Percentiles rank a stretch among this genome's conserved stretches.
Conservation (phyloP, 805 yeast species). For the Kluyveromyces starmeri region DNA sequence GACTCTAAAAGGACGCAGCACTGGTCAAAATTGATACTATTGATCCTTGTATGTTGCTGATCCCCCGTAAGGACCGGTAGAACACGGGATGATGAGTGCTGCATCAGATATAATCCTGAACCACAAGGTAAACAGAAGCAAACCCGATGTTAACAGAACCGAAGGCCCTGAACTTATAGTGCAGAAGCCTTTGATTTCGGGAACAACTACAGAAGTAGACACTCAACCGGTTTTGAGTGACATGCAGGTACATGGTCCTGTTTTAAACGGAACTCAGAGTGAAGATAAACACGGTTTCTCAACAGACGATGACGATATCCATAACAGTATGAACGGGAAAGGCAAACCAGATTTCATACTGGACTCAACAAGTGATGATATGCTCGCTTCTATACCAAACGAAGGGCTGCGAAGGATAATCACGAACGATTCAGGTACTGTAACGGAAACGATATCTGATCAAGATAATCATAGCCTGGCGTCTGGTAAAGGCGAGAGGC, state of each 20-base stretch:
- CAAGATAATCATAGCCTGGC: neutral
- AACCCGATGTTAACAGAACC: neutral
- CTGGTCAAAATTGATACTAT: too few relatives aligned
- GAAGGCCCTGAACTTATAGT: conserved; percentile 19
- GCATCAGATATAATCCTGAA: too few relatives aligned
- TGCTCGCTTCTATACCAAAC: neutral
- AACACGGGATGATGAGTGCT: too few relatives aligned
- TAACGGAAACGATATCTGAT: neutral
- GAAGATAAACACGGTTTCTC: too few relatives aligned
- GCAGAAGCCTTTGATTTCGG: conserved; percentile 17
- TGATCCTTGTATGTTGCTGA: too few relatives aligned
- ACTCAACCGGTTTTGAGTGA: conserved; percentile 25
- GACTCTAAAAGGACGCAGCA: too few relatives aligned
- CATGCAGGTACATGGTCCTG: conserved; percentile 17
- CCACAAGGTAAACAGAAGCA: too few relatives aligned
- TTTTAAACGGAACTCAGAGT: neutral
- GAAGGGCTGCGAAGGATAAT: neutral
- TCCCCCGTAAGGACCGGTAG: too few relatives aligned
- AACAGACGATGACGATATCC: too few relatives aligned
- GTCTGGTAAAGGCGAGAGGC: conserved; percentile 1
- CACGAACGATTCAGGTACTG: neutral
- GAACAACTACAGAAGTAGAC: conserved; percentile 25
- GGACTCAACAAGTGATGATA: neutral
- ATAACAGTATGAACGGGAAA: too few relatives aligned
- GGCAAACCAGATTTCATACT: too few relatives aligned